Conservation (phyloP, 176 grass and related monocot genomes). For the Cenchrus purpureus region DNA sequence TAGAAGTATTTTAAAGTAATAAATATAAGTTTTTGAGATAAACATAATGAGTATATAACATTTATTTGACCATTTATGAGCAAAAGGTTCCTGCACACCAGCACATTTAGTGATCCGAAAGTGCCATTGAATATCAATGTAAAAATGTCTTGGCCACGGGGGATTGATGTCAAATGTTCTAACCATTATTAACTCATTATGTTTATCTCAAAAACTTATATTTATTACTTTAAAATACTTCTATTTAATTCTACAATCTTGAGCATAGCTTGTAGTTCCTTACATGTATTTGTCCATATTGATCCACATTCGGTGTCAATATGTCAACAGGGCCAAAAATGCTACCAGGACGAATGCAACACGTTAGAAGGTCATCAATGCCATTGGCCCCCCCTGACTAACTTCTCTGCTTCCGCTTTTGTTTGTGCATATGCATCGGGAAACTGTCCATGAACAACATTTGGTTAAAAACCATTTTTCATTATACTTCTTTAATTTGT, state of each 20-base stretch:
- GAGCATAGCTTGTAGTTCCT: not conserved
- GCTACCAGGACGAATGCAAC: conserved; percentile 65
- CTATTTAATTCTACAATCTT: too few relatives aligned
- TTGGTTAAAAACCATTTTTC: not conserved
- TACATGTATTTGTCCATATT: not conserved
- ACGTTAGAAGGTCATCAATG: conserved; percentile 58
- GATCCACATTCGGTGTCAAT: conserved; percentile 37
- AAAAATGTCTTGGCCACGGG: not conserved
- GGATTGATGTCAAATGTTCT: not conserved
- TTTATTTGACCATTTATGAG: too few relatives aligned
- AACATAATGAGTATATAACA: too few relatives aligned
- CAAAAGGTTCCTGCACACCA: too few relatives aligned
- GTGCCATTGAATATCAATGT: too few relatives aligned
- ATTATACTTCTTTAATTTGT: not conserved
- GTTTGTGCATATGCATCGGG: conserved; percentile 76
- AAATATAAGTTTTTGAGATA: too few relatives aligned
- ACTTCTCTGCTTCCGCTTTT: conserved; percentile 80
- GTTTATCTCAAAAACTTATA: not conserved
- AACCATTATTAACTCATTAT: too few relatives aligned
- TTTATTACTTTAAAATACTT: too few relatives aligned
- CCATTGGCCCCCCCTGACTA: conserved; percentile 63
- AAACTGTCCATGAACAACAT: conserved; percentile 44
- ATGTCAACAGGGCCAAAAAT: conserved; percentile 73
- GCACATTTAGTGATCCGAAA: too few relatives aligned
- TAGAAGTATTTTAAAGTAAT: too few relatives aligned